phyloP scores from a whole-genome alignment of 2,329 filamentous ascomycete species.

The Botrytis porri region DNA sequence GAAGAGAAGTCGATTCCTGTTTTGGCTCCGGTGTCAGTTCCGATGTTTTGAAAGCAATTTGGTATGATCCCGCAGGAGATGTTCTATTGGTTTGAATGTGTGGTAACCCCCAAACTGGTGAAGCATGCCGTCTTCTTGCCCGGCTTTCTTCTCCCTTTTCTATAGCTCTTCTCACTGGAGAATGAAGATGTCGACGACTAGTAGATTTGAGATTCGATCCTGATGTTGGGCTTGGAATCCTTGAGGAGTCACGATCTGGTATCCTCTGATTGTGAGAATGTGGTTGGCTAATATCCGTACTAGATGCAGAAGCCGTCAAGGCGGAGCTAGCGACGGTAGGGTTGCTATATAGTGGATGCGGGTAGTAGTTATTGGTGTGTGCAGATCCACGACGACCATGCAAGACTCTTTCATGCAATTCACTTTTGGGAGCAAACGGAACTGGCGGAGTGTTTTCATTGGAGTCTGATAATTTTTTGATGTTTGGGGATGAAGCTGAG shows the following conservation, averaged over 20 bases:
- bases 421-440: constrained; percentile 14
- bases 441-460: constrained; percentile 9
- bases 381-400: constrained; percentile 11
- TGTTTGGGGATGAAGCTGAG: constrained; percentile 14
- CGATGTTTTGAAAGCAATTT: constrained; percentile 10
- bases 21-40: constrained; percentile 24
- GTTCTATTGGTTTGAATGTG: constrained; percentile 21
- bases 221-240: constrained; percentile 19
- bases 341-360: constrained; percentile 22
- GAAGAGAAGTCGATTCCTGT: constrained; percentile 24
- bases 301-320: constrained; percentile 28
- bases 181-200: constrained; percentile 22
- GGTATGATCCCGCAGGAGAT: constrained; percentile 17
- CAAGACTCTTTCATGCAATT: constrained; percentile 8
- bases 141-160: constrained; percentile 27
- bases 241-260: constrained; percentile 2
- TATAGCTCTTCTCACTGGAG: constrained; percentile 21
- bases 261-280: not conserved
- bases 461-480: not conserved
- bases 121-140: not conserved
- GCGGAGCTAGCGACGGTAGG: constrained; percentile 28
- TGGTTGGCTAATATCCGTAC: constrained; percentile 23
- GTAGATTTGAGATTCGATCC: not conserved
- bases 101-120: constrained; percentile 12
- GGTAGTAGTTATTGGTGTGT: constrained; percentile 9